Base-by-base conservation (phyloP, 345 rosid genomes). In the Cardamine resedifolia region DNA sequence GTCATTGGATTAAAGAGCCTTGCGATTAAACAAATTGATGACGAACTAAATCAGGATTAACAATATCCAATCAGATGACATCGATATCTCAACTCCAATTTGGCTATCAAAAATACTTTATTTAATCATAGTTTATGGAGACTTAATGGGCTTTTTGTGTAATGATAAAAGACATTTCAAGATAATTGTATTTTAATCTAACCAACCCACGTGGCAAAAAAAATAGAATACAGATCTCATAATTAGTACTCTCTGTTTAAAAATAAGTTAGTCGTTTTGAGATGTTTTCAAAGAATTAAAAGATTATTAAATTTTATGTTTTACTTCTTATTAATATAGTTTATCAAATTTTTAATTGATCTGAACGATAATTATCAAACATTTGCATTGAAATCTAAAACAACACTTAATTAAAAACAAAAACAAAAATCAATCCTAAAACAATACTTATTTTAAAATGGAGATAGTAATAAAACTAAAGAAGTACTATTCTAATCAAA, bases 21-120 rank as follows among this genome's bases (percentile, higher is more conserved):
- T 44, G 49, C 18, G 15, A 24, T 7, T 20, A 49, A 6, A 21
- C 14, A 10, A 53, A n/a, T 3, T 45, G 21, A 69, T 76, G 75
- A 55, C 59, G 47, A 51, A 2, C 34, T 55, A 61, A 31, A 23
- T 11, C 8, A 41, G 15, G 45, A 31, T 68, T 68, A 68, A 16
- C 51, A 34, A 26, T 69, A 68, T 68, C 58, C 23, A 55, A 4
- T 76, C 34, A 47, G 79, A 69, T 76, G 75, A 76, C 79, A 55
- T 76, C 59, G 70, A 69, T 70, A 45, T 53, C 79, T 28, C 41
- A 68, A 76, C 79, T 55, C 50, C 59, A 62, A 20, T 49, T 65
- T 63, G 12, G 52, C 12, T 53, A 30, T 62, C n/a, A n/a, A 34
- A 18, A 24, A 26, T 58, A 36, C 24, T n/a, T n/a, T n/a, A 3